Conservation (phyloP, 148 eudicot genomes). For the Dianthus caryophyllus region DNA sequence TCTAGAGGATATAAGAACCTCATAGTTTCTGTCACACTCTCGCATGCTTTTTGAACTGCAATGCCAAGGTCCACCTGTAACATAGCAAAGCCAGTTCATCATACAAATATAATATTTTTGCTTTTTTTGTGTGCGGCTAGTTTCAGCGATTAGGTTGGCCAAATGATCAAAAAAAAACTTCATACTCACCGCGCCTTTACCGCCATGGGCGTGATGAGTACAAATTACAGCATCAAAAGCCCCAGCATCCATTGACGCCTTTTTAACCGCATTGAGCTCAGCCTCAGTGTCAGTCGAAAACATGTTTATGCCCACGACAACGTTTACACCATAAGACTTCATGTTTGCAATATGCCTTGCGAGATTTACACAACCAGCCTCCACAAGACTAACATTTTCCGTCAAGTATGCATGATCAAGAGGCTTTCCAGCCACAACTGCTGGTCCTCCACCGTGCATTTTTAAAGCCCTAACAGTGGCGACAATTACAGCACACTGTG, state of each 20-base stretch:
- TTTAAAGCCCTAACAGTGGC: constrained; percentile 95
- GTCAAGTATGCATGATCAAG: constrained; percentile 82
- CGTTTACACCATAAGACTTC: constrained; percentile 89
- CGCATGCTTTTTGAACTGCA: constrained; percentile 96
- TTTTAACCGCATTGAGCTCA: constrained; percentile 79
- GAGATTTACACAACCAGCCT: constrained; percentile 91
- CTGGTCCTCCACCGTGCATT: constrained; percentile 99
- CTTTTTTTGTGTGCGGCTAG: too few species aligned
- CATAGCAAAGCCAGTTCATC: too few species aligned
- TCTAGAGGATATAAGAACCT: constrained; percentile 90
- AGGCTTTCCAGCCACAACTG: constrained; percentile 88
- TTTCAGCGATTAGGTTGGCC: neutral
- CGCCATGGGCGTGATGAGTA: constrained; percentile 97
- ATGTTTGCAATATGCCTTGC: constrained; percentile 85
- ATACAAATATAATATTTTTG: too few species aligned
- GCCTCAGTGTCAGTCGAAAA: constrained; percentile 86
- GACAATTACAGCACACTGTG: constrained; percentile 92
- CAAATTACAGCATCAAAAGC: constrained; percentile 98
- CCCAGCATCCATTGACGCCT: constrained; percentile 72
- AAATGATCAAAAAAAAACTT: neutral
- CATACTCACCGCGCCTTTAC: constrained; percentile 97
- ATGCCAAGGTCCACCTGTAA: constrained; percentile 95
- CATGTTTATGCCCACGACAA: constrained; percentile 93
- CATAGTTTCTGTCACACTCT: constrained; percentile 62
- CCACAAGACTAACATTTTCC: constrained; percentile 87